These are phyloP conservation scores for Dioscorea zingiberensis DNA, from an alignment of 106 monocot genomes.

Conservation along the genomic window DNA sequence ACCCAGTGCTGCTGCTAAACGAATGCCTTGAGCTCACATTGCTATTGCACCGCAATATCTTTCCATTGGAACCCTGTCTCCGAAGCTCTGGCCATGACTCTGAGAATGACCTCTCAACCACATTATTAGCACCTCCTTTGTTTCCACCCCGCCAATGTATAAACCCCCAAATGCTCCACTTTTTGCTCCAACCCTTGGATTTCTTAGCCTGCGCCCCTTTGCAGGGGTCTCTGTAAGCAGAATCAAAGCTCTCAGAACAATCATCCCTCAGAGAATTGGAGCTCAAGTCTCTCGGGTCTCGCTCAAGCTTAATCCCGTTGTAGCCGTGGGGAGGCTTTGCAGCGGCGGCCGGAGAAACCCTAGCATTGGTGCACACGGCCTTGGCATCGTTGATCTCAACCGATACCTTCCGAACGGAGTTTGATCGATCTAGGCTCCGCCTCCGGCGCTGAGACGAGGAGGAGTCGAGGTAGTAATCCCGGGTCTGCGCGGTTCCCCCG, in stretches of 20 bases:
- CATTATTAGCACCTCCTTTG: slow-evolving; percentile 18
- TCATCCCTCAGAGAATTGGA: slow-evolving; percentile 41
- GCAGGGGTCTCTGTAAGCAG: slow-evolving; percentile 25
- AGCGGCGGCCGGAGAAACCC: slow-evolving; percentile 40
- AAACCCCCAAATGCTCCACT: slow-evolving; percentile 74
- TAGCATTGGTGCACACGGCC: slow-evolving; percentile 22
- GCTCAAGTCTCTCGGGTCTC: slow-evolving; percentile 36
- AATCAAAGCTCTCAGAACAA: slow-evolving; percentile 56
- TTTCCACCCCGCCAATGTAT: slow-evolving; percentile 41
- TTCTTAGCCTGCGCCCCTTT: slow-evolving; percentile 35
- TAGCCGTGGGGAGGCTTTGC: slow-evolving; percentile 40
- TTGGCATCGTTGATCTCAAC: slow-evolving; percentile 24
- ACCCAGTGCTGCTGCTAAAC: slow-evolving; percentile 28
- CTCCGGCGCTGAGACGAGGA: slow-evolving; percentile 46
- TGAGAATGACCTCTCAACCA: slow-evolving; percentile 39
- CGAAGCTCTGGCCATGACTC: slow-evolving; percentile 48
- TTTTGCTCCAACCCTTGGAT: slow-evolving; percentile 68
- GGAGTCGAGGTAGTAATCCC: slow-evolving; percentile 70
- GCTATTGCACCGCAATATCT: slow-evolving; percentile 49
- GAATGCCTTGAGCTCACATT: slow-evolving; percentile 63
- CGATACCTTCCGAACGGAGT: slow-evolving; percentile 34
- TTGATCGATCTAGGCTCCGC: slow-evolving; percentile 69
- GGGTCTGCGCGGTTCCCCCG: slow-evolving; percentile 58
- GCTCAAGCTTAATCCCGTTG: slow-evolving; percentile 27
- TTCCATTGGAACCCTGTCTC: slow-evolving; percentile 17